phyloP scores from a whole-genome alignment of 1,284 basidiomycete species.

The Trichosporon ovoides region DNA sequence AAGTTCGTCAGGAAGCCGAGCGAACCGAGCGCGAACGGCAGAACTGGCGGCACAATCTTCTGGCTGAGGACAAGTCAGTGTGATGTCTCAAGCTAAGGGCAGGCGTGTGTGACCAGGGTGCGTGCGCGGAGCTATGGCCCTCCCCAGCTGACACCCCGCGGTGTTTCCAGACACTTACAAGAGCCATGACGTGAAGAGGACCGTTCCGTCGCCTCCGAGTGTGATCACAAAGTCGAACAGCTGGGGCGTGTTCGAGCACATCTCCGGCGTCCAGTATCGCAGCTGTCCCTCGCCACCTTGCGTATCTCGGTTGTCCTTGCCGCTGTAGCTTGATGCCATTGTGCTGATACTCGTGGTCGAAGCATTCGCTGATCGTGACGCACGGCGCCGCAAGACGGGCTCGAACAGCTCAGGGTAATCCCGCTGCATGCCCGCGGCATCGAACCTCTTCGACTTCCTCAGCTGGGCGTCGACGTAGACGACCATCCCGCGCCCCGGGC shows the following conservation, averaged over 20 bases:
- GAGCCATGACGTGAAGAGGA: conserved; percentile 98
- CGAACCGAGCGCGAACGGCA: conserved; percentile 96
- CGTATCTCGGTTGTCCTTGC: background rate
- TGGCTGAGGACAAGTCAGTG: conserved; percentile 53
- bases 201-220: conserved; percentile 97
- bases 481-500: conserved; percentile 18
- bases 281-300: conserved; percentile 73
- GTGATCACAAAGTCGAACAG: conserved; percentile 98
- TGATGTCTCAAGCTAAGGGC: too few relatives aligned
- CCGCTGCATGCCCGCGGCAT: conserved; percentile 77
- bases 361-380: conserved; percentile 52
- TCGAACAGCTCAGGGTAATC: conserved; percentile 85
- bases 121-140: too few relatives aligned
- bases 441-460: conserved; percentile 82
- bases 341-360: conserved; percentile 37
- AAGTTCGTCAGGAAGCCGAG: conserved; percentile 98
- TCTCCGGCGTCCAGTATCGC: conserved; percentile 93
- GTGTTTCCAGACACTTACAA: conserved; percentile 53
- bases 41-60: conserved; percentile 91
- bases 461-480: conserved; percentile 91
- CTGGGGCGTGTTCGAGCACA: conserved; percentile 88
- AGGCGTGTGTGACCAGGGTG: too few relatives aligned
- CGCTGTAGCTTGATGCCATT: conserved; percentile 15
- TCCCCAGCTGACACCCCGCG: background rate
- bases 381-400: conserved; percentile 61